These are phyloP conservation scores for Ascochyta pisi DNA, from an alignment of 2,329 filamentous ascomycete species.

Conservation along the genomic window DNA sequence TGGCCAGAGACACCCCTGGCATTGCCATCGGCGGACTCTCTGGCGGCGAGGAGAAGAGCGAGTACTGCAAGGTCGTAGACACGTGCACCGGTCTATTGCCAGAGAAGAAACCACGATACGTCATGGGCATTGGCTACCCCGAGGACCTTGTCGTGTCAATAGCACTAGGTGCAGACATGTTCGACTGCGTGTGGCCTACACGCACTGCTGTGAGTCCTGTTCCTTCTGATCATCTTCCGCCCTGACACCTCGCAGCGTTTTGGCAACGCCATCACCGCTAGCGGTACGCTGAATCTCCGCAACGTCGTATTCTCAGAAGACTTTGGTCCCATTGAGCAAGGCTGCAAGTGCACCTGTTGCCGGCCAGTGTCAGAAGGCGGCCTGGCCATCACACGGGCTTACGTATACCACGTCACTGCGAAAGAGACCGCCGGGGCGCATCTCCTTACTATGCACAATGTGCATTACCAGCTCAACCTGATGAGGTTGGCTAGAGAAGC, in stretches of 20 bases:
- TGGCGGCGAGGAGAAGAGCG: slow-evolving; percentile 90
- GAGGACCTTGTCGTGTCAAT: slow-evolving; percentile 94
- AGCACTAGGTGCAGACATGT: slow-evolving; percentile 97
- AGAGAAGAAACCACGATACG: slow-evolving; percentile 92
- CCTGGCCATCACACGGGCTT: slow-evolving; percentile 84
- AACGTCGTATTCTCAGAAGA: slow-evolving; percentile 78
- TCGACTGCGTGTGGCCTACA: slow-evolving; percentile 99
- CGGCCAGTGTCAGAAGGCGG: slow-evolving; percentile 69
- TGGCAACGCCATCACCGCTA: slow-evolving; percentile 86
- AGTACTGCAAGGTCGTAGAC: slow-evolving; percentile 89
- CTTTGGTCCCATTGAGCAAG: slow-evolving; percentile 82
- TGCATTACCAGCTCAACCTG: slow-evolving; percentile 86
- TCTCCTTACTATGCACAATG: slow-evolving; percentile 90
- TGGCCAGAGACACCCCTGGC: slow-evolving; percentile 87
- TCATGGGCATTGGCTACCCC: slow-evolving; percentile 98
- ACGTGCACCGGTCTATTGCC: slow-evolving; percentile 86
- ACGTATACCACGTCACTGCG: slow-evolving; percentile 86
- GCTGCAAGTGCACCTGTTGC: slow-evolving; percentile 83
- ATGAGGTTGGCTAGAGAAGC: slow-evolving; percentile 79
- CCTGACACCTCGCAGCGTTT: slow-evolving; percentile 65
- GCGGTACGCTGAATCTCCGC: slow-evolving; percentile 84
- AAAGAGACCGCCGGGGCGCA: slow-evolving; percentile 95
- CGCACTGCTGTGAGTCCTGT: slow-evolving; percentile 72
- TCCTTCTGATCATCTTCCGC: not conserved
- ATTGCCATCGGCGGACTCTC: slow-evolving; percentile 96